Conservation (phyloP, 306 rosid species). For the Citrullus amarus region DNA sequence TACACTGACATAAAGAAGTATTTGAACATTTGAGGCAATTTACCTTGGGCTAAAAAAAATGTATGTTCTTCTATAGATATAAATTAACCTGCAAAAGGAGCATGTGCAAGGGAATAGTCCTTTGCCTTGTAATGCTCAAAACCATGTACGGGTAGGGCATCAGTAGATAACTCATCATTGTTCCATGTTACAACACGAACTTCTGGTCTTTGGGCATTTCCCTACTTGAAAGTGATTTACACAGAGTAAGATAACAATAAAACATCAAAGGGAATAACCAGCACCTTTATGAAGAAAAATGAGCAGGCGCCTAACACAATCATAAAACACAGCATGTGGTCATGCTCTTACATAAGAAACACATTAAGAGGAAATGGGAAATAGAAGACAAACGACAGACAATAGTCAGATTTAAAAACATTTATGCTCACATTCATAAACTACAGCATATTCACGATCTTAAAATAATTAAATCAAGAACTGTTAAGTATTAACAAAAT, state of each 20-base stretch:
- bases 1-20: conserved; percentile 35
- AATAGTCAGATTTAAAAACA: neutral
- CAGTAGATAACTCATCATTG: conserved; percentile 90
- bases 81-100: conserved; percentile 91
- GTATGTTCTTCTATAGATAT: conserved; percentile 16
- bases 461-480: neutral
- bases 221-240: conserved; percentile 46
- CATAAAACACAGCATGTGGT: neutral
- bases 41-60: conserved; percentile 13
- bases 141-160: conserved; percentile 89
- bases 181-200: conserved; percentile 80
- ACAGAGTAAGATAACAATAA: conserved; percentile 13
- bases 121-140: conserved; percentile 97
- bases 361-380: too few species aligned
- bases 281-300: conserved; percentile 3
- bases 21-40: conserved; percentile 17
- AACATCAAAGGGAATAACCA: conserved; percentile 1
- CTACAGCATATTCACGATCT: neutral
- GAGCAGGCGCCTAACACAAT: neutral
- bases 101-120: conserved; percentile 95
- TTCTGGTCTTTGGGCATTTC: conserved; percentile 95
- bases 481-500: neutral
- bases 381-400: neutral
- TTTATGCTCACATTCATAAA: neutral
- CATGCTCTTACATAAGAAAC: neutral